Evolutionary conservation across 2,329 filamentous ascomycete genomes (phyloP).

Genomic region (Cercospora citrullina): DNA sequence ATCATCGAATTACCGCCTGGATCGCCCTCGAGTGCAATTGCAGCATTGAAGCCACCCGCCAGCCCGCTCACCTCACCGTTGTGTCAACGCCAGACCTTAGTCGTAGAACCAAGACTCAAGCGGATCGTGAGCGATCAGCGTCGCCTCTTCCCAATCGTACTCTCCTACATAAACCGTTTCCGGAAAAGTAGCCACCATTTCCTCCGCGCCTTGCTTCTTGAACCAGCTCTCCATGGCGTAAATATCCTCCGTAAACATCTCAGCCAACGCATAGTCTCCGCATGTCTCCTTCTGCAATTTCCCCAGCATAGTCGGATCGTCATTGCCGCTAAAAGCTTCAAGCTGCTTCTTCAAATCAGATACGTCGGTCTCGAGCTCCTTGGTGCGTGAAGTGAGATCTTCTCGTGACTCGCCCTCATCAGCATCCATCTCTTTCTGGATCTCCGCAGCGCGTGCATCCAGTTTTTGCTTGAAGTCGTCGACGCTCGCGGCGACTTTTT

Average conservation of each 20-base stretch:
- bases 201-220: slow-evolving; percentile 45
- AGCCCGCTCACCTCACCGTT: not conserved
- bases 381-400: slow-evolving; percentile 41
- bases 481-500: slow-evolving; percentile 40
- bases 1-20: not conserved
- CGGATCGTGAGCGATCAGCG: slow-evolving; percentile 2
- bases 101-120: not conserved
- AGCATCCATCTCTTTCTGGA: slow-evolving; percentile 42
- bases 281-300: slow-evolving; percentile 41
- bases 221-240: slow-evolving; percentile 50
- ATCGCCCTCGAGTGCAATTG: not conserved
- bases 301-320: slow-evolving; percentile 49
- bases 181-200: slow-evolving; percentile 46
- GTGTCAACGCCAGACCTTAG: not conserved
- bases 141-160: slow-evolving; percentile 52
- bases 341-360: slow-evolving; percentile 45
- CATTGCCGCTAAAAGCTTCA: slow-evolving; percentile 48
- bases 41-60: not conserved
- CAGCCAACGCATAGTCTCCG: slow-evolving; percentile 36
- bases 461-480: slow-evolving; percentile 46
- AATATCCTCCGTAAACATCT: slow-evolving; percentile 48
- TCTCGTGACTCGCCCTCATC: slow-evolving; percentile 39
- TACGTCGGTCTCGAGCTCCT: slow-evolving; percentile 41
- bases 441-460: slow-evolving; percentile 41
- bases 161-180: slow-evolving; percentile 55